phyloP scores from a whole-genome alignment of 2,329 filamentous ascomycete species.

The Zasmidium cellare region DNA sequence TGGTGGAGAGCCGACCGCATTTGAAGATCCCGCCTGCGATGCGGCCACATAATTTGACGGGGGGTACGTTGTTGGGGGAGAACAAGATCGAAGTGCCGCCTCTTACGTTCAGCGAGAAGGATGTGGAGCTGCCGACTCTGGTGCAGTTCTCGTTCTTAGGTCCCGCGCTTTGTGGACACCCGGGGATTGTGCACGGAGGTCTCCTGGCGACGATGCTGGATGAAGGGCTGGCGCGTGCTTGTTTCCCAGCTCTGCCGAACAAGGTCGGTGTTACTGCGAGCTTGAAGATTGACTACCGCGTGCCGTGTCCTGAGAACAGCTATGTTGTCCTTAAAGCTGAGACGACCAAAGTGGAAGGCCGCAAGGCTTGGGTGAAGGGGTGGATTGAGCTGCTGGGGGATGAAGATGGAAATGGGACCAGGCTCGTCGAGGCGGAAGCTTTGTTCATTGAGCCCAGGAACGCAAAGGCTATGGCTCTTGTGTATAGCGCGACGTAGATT shows the following conservation, averaged over 20 bases:
- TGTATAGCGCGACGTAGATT: slow-evolving; percentile 26
- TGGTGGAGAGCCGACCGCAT: slow-evolving; percentile 78
- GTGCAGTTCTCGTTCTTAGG: slow-evolving; percentile 78
- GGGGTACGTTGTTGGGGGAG: slow-evolving; percentile 72
- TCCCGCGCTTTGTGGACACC: slow-evolving; percentile 79
- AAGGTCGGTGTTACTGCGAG: slow-evolving; percentile 85
- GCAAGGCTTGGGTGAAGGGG: slow-evolving; percentile 93
- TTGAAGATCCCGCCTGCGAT: slow-evolving; percentile 76
- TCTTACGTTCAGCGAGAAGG: slow-evolving; percentile 67
- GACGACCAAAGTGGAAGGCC: slow-evolving; percentile 82
- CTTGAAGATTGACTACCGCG: slow-evolving; percentile 77
- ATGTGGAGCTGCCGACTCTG: slow-evolving; percentile 55
- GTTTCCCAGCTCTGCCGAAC: slow-evolving; percentile 83
- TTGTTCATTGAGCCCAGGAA: slow-evolving; percentile 87
- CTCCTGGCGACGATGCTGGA: slow-evolving; percentile 90
- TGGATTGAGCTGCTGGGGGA: slow-evolving; percentile 75
- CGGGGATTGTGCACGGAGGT: slow-evolving; percentile 87
- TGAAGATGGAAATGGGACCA: slow-evolving; percentile 53
- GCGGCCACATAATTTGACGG: slow-evolving; percentile 76
- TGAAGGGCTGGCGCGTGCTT: slow-evolving; percentile 83
- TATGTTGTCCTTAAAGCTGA: slow-evolving; percentile 77
- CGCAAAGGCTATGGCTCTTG: slow-evolving; percentile 55
- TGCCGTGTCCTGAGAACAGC: slow-evolving; percentile 71
- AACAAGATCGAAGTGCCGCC: slow-evolving; percentile 80
- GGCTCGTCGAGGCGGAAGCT: slow-evolving; percentile 79